Conservation (phyloP, 176 grass and related monocot species). For the Carex cristatella region DNA sequence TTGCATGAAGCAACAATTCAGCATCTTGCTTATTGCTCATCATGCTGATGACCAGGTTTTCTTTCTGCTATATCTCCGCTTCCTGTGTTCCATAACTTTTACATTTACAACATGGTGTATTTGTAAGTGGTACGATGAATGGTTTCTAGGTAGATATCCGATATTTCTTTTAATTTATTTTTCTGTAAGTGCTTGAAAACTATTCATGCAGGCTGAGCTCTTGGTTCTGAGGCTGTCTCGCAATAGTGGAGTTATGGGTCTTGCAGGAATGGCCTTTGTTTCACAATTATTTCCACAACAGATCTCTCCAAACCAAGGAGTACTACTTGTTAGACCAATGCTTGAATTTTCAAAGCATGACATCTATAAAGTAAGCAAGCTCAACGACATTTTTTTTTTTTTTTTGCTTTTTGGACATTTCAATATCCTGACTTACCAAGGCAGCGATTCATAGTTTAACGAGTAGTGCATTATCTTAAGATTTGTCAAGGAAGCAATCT, state of each 20-base stretch:
- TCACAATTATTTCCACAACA: conserved; percentile 57
- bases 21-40: conserved; percentile 75
- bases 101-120: not conserved
- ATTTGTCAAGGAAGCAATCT: conserved; percentile 73
- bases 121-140: not conserved
- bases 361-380: conserved; percentile 83
- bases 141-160: not conserved
- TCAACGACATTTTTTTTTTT: not conserved
- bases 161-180: not conserved
- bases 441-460: conserved; percentile 22
- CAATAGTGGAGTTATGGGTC: conserved; percentile 89
- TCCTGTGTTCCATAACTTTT: not conserved
- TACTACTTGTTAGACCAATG: conserved; percentile 87
- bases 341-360: conserved; percentile 94
- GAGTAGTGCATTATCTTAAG: conserved; percentile 28
- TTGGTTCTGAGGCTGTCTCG: conserved; percentile 90
- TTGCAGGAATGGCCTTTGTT: conserved; percentile 88
- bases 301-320: conserved; percentile 17
- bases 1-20: conserved; percentile 73
- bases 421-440: not conserved
- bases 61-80: not conserved
- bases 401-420: conserved; percentile 1
- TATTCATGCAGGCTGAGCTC: conserved; percentile 68
- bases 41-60: conserved; percentile 95
- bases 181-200: not conserved